Base-by-base conservation (phyloP, 371 early-diverging fungal genomes). In the Encephalitozoon romaleae region DNA sequence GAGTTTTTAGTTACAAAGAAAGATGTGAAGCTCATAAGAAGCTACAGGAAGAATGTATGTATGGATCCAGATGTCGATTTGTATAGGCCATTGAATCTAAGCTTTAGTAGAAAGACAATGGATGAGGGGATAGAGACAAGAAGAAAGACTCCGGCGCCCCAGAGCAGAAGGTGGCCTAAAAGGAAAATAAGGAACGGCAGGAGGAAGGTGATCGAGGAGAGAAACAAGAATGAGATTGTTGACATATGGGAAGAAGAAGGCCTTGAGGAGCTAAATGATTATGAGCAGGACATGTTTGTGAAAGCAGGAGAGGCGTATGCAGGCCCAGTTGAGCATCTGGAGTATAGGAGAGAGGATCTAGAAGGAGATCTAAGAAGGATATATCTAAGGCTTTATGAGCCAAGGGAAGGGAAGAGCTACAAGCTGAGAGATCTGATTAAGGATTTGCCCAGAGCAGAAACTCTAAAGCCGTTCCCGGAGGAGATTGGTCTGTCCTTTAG, bases 241-340 rank as follows among this genome's bases (percentile, higher is more conserved):
- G 80, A 80, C 52, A 59, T 77, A 28, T 80, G 69, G 63, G 75
- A 68, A 42, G 79, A 69, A 63, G 80, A 80, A 9, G 67, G 26
- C 9, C 38, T 75, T n/a, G 70, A 78, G 8, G 51, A 32, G 4
- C 54, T 78, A 39, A 54, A 51, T 15, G 18, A n/a, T 28, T 80
- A 80, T 59, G 65, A 68, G 21, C 80, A 80, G 51, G 78, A 80
- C 18, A 70, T 81, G 47, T 12, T 72, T 42, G 66, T 78, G 21
- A 47, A 55, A 11, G 66, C 70, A 1, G 72, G 42, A n/a, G 52
- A 68, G 9, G 66, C 18, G 34, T 80, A 76, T 53, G 1, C 53
- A 18, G 67, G 69, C 0, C 25, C 34, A 8, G 42, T 80, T 12
- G 72, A 43, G n/a, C 9, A 49, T 4, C 49, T 68, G 18, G 18